Base-by-base conservation (phyloP, 2,329 filamentous ascomycete genomes). In the Talaromyces verruculosus region DNA sequence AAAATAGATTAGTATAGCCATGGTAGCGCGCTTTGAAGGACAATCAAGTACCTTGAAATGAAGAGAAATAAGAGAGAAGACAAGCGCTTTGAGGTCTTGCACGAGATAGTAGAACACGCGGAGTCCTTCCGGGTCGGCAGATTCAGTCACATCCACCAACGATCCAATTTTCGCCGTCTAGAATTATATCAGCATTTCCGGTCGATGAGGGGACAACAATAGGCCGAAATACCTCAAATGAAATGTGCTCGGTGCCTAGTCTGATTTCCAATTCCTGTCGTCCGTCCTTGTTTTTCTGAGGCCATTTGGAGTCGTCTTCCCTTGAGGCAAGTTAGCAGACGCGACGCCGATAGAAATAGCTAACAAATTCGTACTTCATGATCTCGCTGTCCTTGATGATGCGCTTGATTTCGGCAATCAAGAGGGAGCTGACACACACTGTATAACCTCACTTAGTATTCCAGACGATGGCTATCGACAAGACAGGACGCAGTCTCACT, bases 31-130 rank as follows among this genome's bases (percentile, higher is more conserved):
- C 25, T 64, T 7, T 19, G 15, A 19, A 59, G 59, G 49, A 61
- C 41, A 25, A 57, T 39, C 57, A 67, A 71, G 57, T 76, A 88
- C 88, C 89, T 99, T 99, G 84, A 99, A 99, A 82, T 99, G 95
- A 69, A 99, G 85, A 2, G 92, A 92, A 73, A 98, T 99, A 70
- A 99, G 81, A 63, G 94, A 97, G 79, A 99, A 99, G 2, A 99
- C 92, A 43, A 99, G 84, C 0, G 95, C 95, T 81, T 98, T 99
- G 30, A 99, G 82, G 76, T 99, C 95, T 76, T 99, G 95, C 5
- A 98, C 94, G 7, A 99, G 88, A 76, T 99, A 99, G 83, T 99
- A 99, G 80, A 99, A 99, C 2, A 99, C 95, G 60, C 95, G 88
- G 13, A 99, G 86, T 35, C 95, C 95, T 80, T 99, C 95, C 1